These are phyloP conservation scores for Microsporum ferrugineum DNA, from an alignment of 2,329 filamentous ascomycete species.

Conservation along the genomic window DNA sequence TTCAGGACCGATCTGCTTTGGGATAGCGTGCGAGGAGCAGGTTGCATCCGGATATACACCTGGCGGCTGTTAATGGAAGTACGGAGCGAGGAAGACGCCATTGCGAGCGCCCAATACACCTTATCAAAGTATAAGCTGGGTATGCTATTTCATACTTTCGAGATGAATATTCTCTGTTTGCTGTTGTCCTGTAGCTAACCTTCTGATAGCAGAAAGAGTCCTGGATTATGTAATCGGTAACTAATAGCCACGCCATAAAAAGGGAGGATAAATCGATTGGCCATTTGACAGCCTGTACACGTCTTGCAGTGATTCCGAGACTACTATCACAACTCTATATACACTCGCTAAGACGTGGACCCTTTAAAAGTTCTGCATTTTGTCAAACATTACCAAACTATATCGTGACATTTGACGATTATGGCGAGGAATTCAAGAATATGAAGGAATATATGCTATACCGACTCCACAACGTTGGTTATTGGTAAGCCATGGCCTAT, in stretches of 20 bases:
- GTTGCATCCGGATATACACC: conserved; percentile 24
- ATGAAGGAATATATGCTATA: not conserved
- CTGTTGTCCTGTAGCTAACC: too few relatives aligned
- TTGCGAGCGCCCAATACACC: not conserved
- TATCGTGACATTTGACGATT: not conserved
- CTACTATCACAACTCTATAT: too few relatives aligned
- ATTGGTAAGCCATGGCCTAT: not conserved
- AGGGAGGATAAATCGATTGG: too few relatives aligned
- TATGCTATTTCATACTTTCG: not conserved
- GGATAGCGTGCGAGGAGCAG: conserved; percentile 20
- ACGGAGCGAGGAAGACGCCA: conserved; percentile 7
- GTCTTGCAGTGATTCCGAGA: too few relatives aligned
- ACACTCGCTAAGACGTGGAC: not conserved
- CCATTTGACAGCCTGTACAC: too few relatives aligned
- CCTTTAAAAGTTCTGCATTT: not conserved
- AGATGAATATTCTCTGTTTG: not conserved
- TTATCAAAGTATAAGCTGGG: not conserved
- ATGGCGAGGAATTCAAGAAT: not conserved
- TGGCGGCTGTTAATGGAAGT: conserved; percentile 13
- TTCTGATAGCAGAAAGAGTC: too few relatives aligned
- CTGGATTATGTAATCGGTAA: too few relatives aligned
- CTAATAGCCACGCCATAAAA: too few relatives aligned
- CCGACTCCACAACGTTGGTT: not conserved
- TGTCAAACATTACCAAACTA: not conserved
- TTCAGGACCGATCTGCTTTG: conserved; percentile 28